Conservation (phyloP, 164 flowering plant species). For the Sedum album region DNA sequence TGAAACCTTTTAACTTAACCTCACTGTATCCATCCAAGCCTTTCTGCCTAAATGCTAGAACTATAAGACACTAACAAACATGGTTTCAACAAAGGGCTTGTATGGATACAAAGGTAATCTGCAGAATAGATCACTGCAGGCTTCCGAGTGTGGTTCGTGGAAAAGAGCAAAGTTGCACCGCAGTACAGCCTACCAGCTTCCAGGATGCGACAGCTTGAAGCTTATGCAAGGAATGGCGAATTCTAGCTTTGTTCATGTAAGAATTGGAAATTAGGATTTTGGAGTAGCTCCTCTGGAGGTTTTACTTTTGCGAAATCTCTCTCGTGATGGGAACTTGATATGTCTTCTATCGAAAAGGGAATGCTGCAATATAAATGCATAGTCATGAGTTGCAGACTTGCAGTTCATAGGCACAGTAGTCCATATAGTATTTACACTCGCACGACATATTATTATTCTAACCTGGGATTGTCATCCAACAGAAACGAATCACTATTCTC, state of each 20-base stretch:
- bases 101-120: too few relatives aligned
- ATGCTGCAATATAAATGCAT: conserved; percentile 43
- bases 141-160: too few relatives aligned
- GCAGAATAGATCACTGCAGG: too few relatives aligned
- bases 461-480: conserved; percentile 88
- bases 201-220: not conserved
- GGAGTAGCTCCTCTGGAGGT: conserved; percentile 55
- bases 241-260: conserved; percentile 43
- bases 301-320: conserved; percentile 54
- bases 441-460: not conserved
- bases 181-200: not conserved
- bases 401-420: not conserved
- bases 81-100: too few relatives aligned
- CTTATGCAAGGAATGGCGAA: conserved; percentile 7
- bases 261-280: conserved; percentile 77
- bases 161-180: not conserved
- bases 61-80: too few relatives aligned
- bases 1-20: not conserved
- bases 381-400: conserved; percentile 9
- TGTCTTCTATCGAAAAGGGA: conserved; percentile 77
- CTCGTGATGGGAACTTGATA: conserved; percentile 41
- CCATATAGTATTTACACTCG: not conserved
- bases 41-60: too few relatives aligned
- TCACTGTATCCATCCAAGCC: not conserved
- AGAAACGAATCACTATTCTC: conserved; percentile 50